Percentiles rank a stretch among this genome's conserved stretches.
Conservation (phyloP, 2,329 filamentous ascomycete genomes). For the Alternaria burnsii region DNA sequence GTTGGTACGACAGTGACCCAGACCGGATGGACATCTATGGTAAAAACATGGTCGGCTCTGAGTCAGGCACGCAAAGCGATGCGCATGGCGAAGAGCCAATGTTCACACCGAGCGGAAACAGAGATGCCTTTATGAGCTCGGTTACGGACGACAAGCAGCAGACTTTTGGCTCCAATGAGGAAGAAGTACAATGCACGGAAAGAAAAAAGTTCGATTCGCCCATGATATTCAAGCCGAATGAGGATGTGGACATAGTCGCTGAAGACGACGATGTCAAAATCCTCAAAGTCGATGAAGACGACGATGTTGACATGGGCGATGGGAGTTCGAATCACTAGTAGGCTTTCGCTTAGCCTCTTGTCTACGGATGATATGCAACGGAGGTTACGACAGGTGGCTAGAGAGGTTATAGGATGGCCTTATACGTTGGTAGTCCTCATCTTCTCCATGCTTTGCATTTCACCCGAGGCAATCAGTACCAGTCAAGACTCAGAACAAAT, state of each 20-base stretch:
- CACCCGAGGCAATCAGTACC: background rate
- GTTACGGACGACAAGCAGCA: background rate
- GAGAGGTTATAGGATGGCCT: background rate
- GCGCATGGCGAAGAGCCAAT: background rate
- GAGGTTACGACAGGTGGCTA: background rate
- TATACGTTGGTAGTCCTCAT: background rate
- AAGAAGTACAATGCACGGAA: background rate
- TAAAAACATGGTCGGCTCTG: background rate
- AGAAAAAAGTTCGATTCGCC: background rate
- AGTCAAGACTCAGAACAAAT: background rate
- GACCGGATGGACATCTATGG: background rate
- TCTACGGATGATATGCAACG: background rate
- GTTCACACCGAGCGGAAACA: background rate
- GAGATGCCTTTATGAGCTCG: background rate
- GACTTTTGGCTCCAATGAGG: background rate
- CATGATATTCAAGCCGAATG: background rate
- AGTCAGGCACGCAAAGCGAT: background rate
- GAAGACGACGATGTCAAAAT: background rate
- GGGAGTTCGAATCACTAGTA: background rate
- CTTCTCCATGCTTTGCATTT: background rate
- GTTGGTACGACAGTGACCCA: background rate
- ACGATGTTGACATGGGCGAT: background rate
- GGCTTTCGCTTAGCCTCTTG: background rate
- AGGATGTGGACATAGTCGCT: background rate
- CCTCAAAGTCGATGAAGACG: background rate